These are phyloP conservation scores for Aspergillus indologenus DNA, from an alignment of 495 filamentous ascomycete species.

Conservation along the genomic window DNA sequence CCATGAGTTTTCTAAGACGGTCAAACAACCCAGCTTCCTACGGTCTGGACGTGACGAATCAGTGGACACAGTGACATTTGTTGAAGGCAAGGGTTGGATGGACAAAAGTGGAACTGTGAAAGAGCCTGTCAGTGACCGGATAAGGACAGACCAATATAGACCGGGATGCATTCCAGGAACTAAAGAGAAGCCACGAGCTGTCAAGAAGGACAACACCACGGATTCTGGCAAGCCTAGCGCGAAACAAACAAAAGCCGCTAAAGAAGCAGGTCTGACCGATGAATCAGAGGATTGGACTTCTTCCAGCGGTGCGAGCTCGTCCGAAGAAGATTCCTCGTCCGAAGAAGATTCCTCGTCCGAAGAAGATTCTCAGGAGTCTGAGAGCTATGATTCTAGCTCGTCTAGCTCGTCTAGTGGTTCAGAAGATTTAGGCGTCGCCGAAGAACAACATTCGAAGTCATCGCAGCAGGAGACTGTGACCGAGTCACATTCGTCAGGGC, in stretches of 20 bases:
- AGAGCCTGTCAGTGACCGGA: conserved; percentile 48
- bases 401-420: conserved; percentile 26
- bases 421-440: conserved; percentile 20
- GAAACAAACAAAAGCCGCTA: conserved; percentile 5
- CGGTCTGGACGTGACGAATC: conserved; percentile 41
- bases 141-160: conserved; percentile 30
- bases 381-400: conserved; percentile 24
- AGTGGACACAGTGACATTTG: conserved; percentile 35
- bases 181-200: conserved; percentile 33
- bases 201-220: conserved; percentile 3
- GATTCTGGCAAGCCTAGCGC: conserved; percentile 7
- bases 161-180: conserved; percentile 37
- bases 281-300: conserved; percentile 47
- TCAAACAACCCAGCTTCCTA: conserved; percentile 75
- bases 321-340: conserved; percentile 29
- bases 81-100: conserved; percentile 83
- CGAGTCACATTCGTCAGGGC: background rate
- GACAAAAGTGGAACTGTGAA: conserved; percentile 75
- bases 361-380: conserved; percentile 27
- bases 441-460: conserved; percentile 17
- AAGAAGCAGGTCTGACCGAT: conserved; percentile 20
- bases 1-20: conserved; percentile 78
- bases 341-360: conserved; percentile 30
- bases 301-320: conserved; percentile 39
- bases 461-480: conserved; percentile 8